A percentile compares a stretch with the other conserved stretches of the same genome.
These are phyloP conservation scores for Amylostereum areolatum DNA, from an alignment of 1,284 basidiomycete species.

Conservation along the genomic window DNA sequence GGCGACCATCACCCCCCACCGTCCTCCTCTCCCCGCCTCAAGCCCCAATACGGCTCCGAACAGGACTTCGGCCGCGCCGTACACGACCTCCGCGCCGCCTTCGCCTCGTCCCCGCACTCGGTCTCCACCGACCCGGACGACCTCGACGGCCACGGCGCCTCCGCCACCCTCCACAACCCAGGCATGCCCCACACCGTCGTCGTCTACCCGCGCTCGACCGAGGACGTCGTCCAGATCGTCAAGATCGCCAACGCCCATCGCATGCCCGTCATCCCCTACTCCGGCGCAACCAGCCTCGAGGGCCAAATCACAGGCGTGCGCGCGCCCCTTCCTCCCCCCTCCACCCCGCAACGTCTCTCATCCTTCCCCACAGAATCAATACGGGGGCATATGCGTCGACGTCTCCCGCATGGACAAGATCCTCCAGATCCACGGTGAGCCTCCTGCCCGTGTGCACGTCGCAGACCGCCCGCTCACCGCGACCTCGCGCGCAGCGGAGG, in stretches of 20 bases:
- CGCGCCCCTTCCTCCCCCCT: conserved; percentile 6
- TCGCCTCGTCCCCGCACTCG: background rate
- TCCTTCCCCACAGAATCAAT: conserved; percentile 32
- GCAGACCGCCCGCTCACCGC: too few species aligned
- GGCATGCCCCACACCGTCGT: conserved; percentile 50
- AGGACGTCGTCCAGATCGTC: conserved; percentile 54
- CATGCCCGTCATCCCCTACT: conserved; percentile 51
- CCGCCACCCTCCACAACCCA: background rate
- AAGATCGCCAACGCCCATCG: conserved; percentile 51
- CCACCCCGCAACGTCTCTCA: background rate
- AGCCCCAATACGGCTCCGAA: background rate
- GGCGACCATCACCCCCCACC: too few species aligned
- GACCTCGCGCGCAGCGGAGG: conserved; percentile 39
- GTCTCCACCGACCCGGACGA: background rate
- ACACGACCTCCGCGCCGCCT: background rate
- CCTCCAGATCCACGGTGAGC: conserved; percentile 58
- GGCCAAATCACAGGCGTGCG: conserved; percentile 57
- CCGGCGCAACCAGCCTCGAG: conserved; percentile 56
- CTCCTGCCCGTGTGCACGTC: background rate
- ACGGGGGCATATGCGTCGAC: conserved; percentile 81
- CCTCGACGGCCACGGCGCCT: background rate
- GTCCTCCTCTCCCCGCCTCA: background rate
- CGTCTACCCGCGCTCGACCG: conserved; percentile 41
- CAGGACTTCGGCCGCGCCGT: background rate
- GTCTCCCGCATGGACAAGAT: conserved; percentile 83